Base-by-base conservation (phyloP, 1,139 yeast genomes). In the Yamadazyma spencermartinsiae region DNA sequence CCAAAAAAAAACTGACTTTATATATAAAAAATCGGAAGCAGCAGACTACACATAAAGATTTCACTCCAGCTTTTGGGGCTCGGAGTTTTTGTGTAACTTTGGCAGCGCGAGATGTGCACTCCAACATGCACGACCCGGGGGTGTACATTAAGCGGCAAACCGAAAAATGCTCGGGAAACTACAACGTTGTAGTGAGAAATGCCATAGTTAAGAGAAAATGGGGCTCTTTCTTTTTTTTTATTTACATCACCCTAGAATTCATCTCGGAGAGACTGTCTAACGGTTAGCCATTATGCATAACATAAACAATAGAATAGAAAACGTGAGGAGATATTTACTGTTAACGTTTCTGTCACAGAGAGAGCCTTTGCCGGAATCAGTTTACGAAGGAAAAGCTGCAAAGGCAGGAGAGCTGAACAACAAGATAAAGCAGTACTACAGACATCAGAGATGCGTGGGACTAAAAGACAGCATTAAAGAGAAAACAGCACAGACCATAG, bases 51-150 rank as follows among this genome's bases (percentile, higher is more conserved):
- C 29, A 12, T 11, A 26, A 12, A 14, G 8, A 28, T 23, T 28
- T 16, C 31, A 28, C 31, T 28, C 20, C 31, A 28, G 9, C 19
- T 16, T 28, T 26, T n/a, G 16, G 40, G 15, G 20, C 16, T 18
- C 13, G 17, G 14, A 21, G 32, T n/a, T 28, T 27, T 29, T 26
- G 32, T 33, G 36, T 32, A 16, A 31, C 29, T 16, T 28, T 3
- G 26, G 21, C 28, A 5, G 19, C 20, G 11, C 17, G 31, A 28
- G 31, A 28, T 9, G 31, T 16, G 31, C 31, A 28, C 31, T 16
- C 16, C 29, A 20, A 28, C 11, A 20, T 16, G 31, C 31, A 28
- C 31, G 16, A 5, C 29, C 15, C 17, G 5, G 16, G 10, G 15
- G 5, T 20, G 23, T 20, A 10, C 7, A 20, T 10, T 20, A 10